Evolutionary conservation across 352 stramenopile genomes (phyloP).

Genomic region (Phytophthora quininea): DNA sequence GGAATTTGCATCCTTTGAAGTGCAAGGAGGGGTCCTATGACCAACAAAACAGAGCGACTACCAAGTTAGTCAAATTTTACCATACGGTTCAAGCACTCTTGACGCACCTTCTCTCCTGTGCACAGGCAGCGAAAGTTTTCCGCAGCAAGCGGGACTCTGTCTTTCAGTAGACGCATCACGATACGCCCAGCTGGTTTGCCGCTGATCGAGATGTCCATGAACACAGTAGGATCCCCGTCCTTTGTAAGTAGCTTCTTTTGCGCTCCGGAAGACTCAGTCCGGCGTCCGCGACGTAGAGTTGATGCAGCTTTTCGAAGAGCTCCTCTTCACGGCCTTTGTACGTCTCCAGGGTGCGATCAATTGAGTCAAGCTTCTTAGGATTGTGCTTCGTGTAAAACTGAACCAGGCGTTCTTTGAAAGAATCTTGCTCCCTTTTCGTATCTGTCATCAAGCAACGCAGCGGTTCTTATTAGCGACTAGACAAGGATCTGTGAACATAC

Average conservation of each 20-base stretch:
- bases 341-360: conserved; percentile 61
- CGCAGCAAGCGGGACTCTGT: conserved; percentile 92
- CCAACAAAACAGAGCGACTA: background rate
- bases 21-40: conserved; percentile 47
- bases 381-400: conserved; percentile 81
- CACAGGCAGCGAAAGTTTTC: conserved; percentile 95
- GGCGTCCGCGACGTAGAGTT: conserved; percentile 57
- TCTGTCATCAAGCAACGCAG: background rate
- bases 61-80: background rate
- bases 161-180: conserved; percentile 95
- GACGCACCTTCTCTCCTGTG: conserved; percentile 75
- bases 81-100: background rate
- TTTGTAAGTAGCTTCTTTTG: conserved; percentile 65
- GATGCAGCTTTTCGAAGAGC: conserved; percentile 68
- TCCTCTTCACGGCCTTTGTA: conserved; percentile 69
- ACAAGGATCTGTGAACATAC: background rate
- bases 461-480: background rate
- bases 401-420: conserved; percentile 47
- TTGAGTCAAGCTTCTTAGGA: conserved; percentile 49
- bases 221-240: conserved; percentile 88
- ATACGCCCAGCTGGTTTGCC: conserved; percentile 85
- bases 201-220: conserved; percentile 94
- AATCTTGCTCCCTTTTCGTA: background rate
- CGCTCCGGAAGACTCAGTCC: conserved; percentile 41
- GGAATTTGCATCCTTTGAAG: conserved; percentile 91